phyloP scores from a whole-genome alignment of 106 monocot genomes.

The Xerophyta viscosa region DNA sequence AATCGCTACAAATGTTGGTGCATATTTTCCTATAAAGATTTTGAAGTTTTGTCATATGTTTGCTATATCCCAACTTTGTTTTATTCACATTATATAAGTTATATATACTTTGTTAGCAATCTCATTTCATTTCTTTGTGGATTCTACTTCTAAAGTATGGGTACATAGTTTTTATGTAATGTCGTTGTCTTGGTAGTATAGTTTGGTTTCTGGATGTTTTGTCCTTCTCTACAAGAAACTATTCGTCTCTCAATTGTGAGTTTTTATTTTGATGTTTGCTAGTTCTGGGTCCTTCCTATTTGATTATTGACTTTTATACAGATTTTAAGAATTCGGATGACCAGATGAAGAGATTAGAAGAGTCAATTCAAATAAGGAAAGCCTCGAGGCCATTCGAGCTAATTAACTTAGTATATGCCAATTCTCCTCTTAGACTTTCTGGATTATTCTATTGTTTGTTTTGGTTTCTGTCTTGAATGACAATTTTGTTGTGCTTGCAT shows the following conservation, averaged over 20 bases:
- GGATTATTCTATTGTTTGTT: background rate
- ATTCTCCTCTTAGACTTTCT: constrained; percentile 3
- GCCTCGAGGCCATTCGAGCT: constrained; percentile 56
- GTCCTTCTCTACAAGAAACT: background rate
- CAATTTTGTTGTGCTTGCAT: background rate
- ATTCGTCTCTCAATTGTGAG: too few species aligned
- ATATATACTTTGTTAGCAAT: too few species aligned
- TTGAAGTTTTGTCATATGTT: too few species aligned
- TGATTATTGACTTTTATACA: constrained; percentile 7
- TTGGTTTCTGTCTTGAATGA: background rate
- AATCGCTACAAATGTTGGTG: too few species aligned
- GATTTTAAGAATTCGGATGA: constrained; percentile 41
- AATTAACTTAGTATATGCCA: constrained; percentile 31
- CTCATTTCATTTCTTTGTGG: background rate
- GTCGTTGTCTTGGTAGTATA: background rate
- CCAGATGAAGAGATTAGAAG: constrained; percentile 59
- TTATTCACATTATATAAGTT: too few species aligned
- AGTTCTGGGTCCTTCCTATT: background rate
- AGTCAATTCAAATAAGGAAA: constrained; percentile 51
- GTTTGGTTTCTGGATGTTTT: background rate
- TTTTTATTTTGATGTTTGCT: background rate
- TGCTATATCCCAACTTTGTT: too few species aligned
- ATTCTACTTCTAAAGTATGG: too few species aligned
- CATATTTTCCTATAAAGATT: too few species aligned
- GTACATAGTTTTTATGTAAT: too few species aligned